Evolutionary conservation across 2,329 filamentous ascomycete genomes (phyloP), one percentile per base, ranked within the genome.

Genomic region (Pyrenochaeta sp.): DNA sequence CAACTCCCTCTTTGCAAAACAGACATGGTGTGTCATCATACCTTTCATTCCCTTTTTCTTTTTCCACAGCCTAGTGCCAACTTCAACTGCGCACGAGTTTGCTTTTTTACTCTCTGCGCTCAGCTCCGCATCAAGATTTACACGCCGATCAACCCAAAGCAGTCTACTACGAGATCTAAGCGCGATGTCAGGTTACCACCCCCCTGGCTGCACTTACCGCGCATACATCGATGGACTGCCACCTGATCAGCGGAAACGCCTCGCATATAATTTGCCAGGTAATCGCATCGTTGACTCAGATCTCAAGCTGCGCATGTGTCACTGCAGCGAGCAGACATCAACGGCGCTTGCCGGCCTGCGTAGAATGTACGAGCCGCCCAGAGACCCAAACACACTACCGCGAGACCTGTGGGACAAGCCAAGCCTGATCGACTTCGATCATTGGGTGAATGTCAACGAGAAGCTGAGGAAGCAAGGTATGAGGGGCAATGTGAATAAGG

Each of bases 351-450:
- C 12, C 3, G 12, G 12, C 34, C 34, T 36, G 7, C 7, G 3
- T 12, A 24, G 42, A 13, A 43, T 37, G 28, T 36, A 4, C 3
- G 32, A 36, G 9, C 12, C 12, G 24, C 37, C 15, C n/a, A 27
- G 43, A 5, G 34, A 27, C 40, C 45, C 50, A 5, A 42, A 39
- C 36, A 5, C 52, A 5, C 10, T 50, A n/a, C 36, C 50, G n/a
- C 45, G 12, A 13, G 13, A 37, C 1, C 25, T 49, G 28, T 54
- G 48, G 19, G 24, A 51, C 43, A 37, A 19, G 15, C 46, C 46
- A 4, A 51, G 32, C 22, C 48, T 58, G 52, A 62, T 62, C 13
- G 54, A 62, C 8, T 59, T 58, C 27, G 54, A 58, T 10, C 47
- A 52, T 24, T 61, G 62, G 59, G 51, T 44, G 3, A 7, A 52